Base-by-base conservation (phyloP, 306 rosid genomes). In the Glycine soja region DNA sequence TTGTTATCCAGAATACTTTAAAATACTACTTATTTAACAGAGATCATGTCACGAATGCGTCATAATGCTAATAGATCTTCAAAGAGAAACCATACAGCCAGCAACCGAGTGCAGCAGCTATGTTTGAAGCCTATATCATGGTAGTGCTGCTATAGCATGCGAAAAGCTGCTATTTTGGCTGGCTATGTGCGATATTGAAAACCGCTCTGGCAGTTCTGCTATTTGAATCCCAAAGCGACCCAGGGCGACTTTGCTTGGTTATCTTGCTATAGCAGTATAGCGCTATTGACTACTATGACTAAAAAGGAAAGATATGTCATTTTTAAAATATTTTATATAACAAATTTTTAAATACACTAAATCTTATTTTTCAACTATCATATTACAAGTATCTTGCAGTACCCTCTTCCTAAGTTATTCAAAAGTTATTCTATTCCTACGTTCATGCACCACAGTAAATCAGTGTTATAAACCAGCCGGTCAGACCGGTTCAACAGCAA, bases 21-120 rank as follows among this genome's bases (percentile, higher is more conserved):
- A 70, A 74, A 74, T 56, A 79, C 73, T n/a, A 74, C 48, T 40
- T 75, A 76, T 76, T 63, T 40, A 71, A 63, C 19, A 71, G 75
- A 72, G 63, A 77, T 62, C 68, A 46, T 3, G 3, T 72, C 61
- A 68, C 3, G 11, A 36, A 51, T 38, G 70, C 65, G 81, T 36
- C 40, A 67, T 46, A 77, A 40, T 34, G 5, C 5, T 40, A 40
- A 40, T 40, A 56, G 32, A 72, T 72, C 38, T 76, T 30, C 53
- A 61, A 81, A 80, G n/a, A 65, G 64, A 71, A 81, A 63, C 38
- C 24, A 65, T 13, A 46, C 5, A 80, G 54, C 54, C 68, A 15
- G 47, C 54, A 74, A 73, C 50, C 43, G 46, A 73, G 82, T 32
- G 24, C 54, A 58, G 43, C 65, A 59, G 63, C 59, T 63, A 72